These are phyloP conservation scores for Bolboschoenus planiculmis DNA, from an alignment of 176 grass and related monocot species.

Conservation along the genomic window DNA sequence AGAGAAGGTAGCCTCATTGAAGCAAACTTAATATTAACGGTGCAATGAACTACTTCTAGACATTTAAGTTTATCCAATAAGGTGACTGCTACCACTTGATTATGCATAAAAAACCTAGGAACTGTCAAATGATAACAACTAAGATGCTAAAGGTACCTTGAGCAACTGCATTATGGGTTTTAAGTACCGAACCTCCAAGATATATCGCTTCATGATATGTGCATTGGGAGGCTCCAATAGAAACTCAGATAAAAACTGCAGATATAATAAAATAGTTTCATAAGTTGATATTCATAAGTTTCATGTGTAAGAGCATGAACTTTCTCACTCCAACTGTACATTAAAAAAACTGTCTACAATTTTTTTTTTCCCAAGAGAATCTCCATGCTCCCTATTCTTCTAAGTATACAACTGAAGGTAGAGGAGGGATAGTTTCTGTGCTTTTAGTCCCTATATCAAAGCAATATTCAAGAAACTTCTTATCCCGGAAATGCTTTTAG, in stretches of 20 bases:
- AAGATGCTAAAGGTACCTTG: constrained; percentile 49
- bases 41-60: background rate
- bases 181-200: constrained; percentile 76
- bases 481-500: background rate
- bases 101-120: background rate
- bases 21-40: background rate
- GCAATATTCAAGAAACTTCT: background rate
- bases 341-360: background rate
- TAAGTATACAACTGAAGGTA: background rate
- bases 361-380: background rate
- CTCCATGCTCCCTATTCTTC: background rate
- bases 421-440: background rate
- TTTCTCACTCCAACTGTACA: background rate
- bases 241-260: constrained; percentile 96
- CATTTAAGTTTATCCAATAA: background rate
- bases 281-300: background rate
- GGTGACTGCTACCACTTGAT: background rate
- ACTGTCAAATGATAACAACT: background rate
- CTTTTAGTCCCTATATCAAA: background rate
- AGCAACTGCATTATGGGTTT: constrained; percentile 68
- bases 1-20: background rate
- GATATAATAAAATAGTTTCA: background rate
- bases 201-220: constrained; percentile 97
- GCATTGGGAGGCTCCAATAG: constrained; percentile 80
- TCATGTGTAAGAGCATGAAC: background rate